phyloP scores from a whole-genome alignment of 371 early-diverging fungal genomes.

The Chytridiales sp. region DNA sequence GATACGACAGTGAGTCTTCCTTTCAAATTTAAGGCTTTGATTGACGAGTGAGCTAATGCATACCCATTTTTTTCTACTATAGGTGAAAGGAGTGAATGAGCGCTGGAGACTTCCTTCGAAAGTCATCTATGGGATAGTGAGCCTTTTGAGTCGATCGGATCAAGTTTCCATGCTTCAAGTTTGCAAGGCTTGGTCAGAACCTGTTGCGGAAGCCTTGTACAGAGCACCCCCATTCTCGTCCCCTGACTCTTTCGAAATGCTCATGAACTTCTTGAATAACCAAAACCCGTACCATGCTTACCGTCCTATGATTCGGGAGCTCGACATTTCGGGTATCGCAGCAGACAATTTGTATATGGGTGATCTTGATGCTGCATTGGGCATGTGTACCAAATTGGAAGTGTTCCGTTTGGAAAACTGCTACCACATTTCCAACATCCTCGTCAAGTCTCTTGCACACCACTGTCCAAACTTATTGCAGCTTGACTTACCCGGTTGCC shows the following conservation, averaged over 20 bases:
- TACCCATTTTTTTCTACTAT: too few species aligned
- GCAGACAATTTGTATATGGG: constrained; percentile 53
- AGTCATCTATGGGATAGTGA: too few species aligned
- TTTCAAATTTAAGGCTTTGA: too few species aligned
- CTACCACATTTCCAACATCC: constrained; percentile 50
- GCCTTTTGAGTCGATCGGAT: too few species aligned
- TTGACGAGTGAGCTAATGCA: too few species aligned
- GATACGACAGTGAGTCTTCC: too few species aligned
- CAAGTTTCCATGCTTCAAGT: constrained; percentile 30
- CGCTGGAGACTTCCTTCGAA: too few species aligned
- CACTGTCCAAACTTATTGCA: constrained; percentile 42
- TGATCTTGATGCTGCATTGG: constrained; percentile 45
- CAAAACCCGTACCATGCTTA: constrained; percentile 29
- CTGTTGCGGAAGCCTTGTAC: constrained; percentile 38
- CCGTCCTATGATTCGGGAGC: constrained; percentile 37
- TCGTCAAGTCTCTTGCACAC: constrained; percentile 41
- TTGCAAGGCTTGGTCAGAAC: constrained; percentile 33
- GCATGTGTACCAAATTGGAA: constrained; percentile 31
- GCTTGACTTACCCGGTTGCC: constrained; percentile 51
- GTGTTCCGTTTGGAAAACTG: constrained; percentile 45
- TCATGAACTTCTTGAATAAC: constrained; percentile 36
- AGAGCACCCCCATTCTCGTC: constrained; percentile 32
- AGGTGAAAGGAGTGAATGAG: too few species aligned
- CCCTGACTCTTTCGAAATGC: constrained; percentile 45
- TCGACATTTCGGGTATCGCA: constrained; percentile 40